These are phyloP conservation scores for Solanum sparsipilum DNA, from an alignment of 257 asterid species.

Conservation along the genomic window DNA sequence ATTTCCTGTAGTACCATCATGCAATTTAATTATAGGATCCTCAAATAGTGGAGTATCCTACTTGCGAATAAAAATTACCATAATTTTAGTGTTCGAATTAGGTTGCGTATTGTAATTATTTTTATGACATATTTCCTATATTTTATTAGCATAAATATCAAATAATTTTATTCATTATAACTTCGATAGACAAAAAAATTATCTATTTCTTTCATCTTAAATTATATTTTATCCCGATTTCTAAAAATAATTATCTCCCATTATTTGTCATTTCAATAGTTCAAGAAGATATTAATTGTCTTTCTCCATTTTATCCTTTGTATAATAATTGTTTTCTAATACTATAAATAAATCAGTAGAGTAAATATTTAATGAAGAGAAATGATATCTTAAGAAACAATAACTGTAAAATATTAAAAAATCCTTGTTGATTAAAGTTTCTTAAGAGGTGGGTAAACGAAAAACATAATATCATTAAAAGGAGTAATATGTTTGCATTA, in stretches of 20 bases:
- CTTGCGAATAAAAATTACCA: background rate
- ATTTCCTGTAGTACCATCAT: background rate
- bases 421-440: too few relatives aligned
- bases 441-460: background rate
- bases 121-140: accelerated
- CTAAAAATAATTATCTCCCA: background rate
- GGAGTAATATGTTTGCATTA: background rate
- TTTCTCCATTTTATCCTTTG: background rate
- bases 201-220: background rate
- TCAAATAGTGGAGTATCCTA: background rate
- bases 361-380: background rate
- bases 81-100: background rate
- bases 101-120: background rate
- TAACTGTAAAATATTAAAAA: background rate
- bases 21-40: background rate
- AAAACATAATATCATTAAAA: background rate
- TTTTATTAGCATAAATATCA: background rate
- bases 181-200: background rate
- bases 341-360: background rate
- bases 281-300: background rate
- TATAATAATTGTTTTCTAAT: background rate
- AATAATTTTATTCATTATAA: background rate
- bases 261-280: background rate
- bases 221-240: background rate
- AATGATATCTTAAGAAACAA: background rate